Conservation (phyloP, 1,139 yeast genomes). For the Groenewaldozyma auringiensis region DNA sequence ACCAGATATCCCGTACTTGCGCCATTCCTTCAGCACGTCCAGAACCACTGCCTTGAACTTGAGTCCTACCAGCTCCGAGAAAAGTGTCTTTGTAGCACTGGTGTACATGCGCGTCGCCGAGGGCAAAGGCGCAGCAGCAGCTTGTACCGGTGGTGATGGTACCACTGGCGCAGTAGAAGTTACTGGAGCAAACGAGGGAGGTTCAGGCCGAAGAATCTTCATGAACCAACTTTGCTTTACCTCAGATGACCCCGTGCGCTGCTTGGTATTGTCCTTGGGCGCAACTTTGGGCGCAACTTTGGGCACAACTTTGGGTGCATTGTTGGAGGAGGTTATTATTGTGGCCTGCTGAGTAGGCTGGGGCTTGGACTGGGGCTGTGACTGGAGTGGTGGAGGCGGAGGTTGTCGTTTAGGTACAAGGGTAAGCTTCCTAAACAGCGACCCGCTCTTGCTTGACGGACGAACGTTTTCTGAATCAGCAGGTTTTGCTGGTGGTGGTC, state of each 20-base stretch:
- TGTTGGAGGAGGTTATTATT: neutral
- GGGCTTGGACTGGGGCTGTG: neutral
- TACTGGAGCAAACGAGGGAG: no score
- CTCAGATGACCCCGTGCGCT: conserved; percentile 16
- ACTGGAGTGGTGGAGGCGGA: conserved; percentile 15
- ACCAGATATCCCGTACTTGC: conserved; percentile 30
- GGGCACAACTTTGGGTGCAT: neutral
- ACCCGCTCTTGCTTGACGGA: conserved; percentile 10
- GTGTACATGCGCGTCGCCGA: conserved; percentile 5
- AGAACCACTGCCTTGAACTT: conserved; percentile 27
- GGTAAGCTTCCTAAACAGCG: conserved; percentile 16
- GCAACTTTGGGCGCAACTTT: neutral
- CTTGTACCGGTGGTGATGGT: no score
- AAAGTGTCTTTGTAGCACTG: conserved; percentile 20
- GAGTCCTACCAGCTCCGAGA: conserved; percentile 22
- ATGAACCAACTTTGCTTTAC: conserved; percentile 35
- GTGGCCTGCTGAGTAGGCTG: no score
- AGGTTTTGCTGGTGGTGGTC: conserved; percentile 8
- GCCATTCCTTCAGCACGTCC: conserved; percentile 30
- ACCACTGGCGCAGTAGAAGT: neutral
- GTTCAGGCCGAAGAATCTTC: conserved; percentile 24
- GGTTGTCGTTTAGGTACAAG: conserved; percentile 19
- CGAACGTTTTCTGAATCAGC: neutral
- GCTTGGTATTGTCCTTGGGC: conserved; percentile 3
- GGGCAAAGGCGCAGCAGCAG: neutral